A percentile compares a stretch with the other conserved stretches of the same genome.
Evolutionary conservation across 306 rosid species (phyloP).

Genomic region (Cucurbita pepo): DNA sequence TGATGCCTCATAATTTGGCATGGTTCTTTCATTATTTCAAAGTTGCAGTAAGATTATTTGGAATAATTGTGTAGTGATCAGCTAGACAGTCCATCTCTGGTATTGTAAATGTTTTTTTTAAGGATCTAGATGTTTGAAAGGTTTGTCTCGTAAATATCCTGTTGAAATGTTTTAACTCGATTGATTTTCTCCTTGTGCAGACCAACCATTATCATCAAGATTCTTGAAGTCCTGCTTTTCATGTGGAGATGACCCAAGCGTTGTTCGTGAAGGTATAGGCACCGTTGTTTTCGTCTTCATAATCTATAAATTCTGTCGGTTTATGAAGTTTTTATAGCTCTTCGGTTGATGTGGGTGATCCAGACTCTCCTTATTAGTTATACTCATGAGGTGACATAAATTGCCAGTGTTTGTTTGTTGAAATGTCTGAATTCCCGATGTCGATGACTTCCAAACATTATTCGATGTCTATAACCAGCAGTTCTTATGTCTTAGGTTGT

Average conservation of each 20-base stretch:
- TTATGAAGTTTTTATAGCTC: neutral
- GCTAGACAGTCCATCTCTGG: neutral
- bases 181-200: conserved; percentile 6
- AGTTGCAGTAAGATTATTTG: neutral
- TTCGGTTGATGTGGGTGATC: neutral
- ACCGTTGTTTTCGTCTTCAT: neutral
- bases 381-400: no score
- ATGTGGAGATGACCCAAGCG: conserved; percentile 75
- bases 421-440: no score
- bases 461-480: neutral
- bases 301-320: neutral
- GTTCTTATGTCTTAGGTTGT: neutral
- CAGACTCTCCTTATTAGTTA: no score
- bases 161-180: conserved; percentile 14
- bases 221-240: conserved; percentile 70
- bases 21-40: neutral
- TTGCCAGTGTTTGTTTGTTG: no score
- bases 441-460: no score
- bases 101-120: neutral
- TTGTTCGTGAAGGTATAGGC: conserved; percentile 56
- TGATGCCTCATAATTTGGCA: neutral
- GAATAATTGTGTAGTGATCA: neutral
- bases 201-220: conserved; percentile 42
- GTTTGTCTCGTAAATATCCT: neutral
- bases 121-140: neutral